Conservation (phyloP, 768 basidiomycete species). For the Aureoboletus auriporus region DNA sequence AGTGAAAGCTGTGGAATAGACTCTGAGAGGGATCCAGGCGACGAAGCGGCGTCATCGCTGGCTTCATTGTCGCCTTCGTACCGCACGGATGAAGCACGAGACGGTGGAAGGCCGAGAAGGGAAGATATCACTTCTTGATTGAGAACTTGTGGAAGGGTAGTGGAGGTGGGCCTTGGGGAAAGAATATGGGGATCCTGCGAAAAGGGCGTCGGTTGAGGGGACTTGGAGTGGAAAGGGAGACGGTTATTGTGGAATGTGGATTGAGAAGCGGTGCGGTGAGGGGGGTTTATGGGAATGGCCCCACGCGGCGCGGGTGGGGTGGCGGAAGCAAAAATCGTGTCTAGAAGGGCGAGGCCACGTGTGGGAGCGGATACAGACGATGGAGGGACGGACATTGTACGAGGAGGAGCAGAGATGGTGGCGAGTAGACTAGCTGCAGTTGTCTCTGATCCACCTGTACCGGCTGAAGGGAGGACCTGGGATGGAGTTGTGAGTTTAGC, state of each 20-base stretch:
- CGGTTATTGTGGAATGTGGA: slow-evolving; percentile 5
- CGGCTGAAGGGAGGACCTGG: slow-evolving; percentile 18
- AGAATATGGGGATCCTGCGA: slow-evolving; percentile 38
- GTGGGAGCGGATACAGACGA: slow-evolving; percentile 24
- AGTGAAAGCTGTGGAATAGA: slow-evolving; percentile 35
- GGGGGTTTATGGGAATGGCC: slow-evolving; percentile 6
- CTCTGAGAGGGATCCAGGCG: slow-evolving; percentile 39
- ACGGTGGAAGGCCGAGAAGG: slow-evolving; percentile 52
- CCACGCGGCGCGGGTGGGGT: slow-evolving; percentile 23
- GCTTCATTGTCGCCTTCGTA: slow-evolving; percentile 59
- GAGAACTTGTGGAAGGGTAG: slow-evolving; percentile 58
- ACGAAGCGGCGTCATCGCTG: slow-evolving; percentile 31
- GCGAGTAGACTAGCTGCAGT: slow-evolving; percentile 44
- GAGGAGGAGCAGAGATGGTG: slow-evolving; percentile 43
- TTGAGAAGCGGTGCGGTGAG: slow-evolving; percentile 17
- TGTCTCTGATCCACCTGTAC: slow-evolving; percentile 23
- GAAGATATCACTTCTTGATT: slow-evolving; percentile 66
- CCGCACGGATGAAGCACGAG: slow-evolving; percentile 38
- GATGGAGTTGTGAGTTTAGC: slow-evolving; percentile 34
- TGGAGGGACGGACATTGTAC: slow-evolving; percentile 27
- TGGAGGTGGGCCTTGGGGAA: slow-evolving; percentile 54
- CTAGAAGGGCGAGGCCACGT: slow-evolving; percentile 58
- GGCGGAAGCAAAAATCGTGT: slow-evolving; percentile 75
- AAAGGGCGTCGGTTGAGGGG: slow-evolving; percentile 12
- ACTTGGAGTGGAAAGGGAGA: slow-evolving; percentile 2